These are phyloP conservation scores for Penicillium turbatum DNA, from an alignment of 495 filamentous ascomycete genomes.

Conservation along the genomic window DNA sequence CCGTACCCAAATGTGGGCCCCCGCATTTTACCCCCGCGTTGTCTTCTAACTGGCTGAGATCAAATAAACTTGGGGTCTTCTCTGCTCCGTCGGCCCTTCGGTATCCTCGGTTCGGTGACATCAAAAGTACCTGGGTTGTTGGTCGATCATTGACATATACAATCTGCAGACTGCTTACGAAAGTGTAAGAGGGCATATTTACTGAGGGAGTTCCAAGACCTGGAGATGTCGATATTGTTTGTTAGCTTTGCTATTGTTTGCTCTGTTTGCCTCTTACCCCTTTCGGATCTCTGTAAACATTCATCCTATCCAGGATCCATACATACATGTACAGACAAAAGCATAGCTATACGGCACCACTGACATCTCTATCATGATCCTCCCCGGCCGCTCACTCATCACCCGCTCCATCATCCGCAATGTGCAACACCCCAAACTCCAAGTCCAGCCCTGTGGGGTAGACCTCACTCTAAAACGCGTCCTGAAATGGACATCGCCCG, in stretches of 20 bases:
- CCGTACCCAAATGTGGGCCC: not conserved
- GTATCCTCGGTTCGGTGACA: not conserved
- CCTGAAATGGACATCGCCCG: constrained; percentile 34
- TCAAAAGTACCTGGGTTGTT: not conserved
- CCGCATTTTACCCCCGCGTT: not conserved
- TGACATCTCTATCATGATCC: too few species aligned
- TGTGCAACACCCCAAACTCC: constrained; percentile 22
- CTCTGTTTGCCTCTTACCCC: not conserved
- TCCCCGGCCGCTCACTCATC: constrained; percentile 23
- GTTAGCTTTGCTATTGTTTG: not conserved
- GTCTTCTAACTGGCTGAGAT: not conserved
- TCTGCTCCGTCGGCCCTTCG: not conserved
- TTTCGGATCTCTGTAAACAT: not conserved
- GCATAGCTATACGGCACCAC: too few species aligned
- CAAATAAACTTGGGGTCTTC: not conserved
- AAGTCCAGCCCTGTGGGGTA: constrained; percentile 43
- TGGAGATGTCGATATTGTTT: too few species aligned
- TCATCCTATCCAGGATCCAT: too few species aligned
- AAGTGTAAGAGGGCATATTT: too few species aligned
- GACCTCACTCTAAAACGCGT: constrained; percentile 38
- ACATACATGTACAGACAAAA: too few species aligned
- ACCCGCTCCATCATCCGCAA: constrained; percentile 31
- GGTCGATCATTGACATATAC: too few species aligned
- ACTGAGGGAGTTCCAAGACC: too few species aligned
- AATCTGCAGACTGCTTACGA: too few species aligned